Evolutionary conservation across 306 rosid genomes (phyloP).

Genomic region (Castanospermum australe): DNA sequence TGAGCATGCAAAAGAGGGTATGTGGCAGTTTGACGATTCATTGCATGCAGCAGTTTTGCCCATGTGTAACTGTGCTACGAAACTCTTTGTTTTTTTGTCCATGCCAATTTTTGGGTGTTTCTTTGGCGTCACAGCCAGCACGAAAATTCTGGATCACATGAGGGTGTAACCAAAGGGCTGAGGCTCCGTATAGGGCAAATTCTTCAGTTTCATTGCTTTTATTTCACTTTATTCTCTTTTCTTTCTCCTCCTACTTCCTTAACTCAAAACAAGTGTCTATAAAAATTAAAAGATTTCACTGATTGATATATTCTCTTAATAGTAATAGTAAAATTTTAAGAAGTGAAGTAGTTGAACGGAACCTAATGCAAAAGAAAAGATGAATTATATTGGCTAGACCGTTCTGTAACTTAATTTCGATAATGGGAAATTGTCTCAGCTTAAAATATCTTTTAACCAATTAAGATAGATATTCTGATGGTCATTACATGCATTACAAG

Average conservation of each 20-base stretch:
- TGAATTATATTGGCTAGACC: background rate
- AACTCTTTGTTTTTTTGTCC: background rate
- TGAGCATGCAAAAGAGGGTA: conserved; percentile 74
- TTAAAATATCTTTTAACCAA: background rate
- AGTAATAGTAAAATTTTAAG: background rate
- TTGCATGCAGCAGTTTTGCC: conserved; percentile 16
- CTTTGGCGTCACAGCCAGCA: background rate
- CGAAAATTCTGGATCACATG: background rate
- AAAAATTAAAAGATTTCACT: background rate
- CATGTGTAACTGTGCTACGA: background rate
- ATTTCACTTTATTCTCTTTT: background rate
- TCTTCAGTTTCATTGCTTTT: background rate
- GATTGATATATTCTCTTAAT: background rate
- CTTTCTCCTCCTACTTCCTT: background rate
- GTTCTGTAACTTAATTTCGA: background rate
- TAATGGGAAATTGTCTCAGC: background rate
- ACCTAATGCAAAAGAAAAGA: no score
- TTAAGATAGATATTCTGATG: background rate
- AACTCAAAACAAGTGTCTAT: background rate
- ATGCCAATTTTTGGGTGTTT: conserved; percentile 4
- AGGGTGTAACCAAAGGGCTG: background rate
- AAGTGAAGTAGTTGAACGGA: background rate
- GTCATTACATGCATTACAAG: background rate
- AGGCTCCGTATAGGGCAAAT: background rate
- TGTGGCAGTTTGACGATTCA: conserved; percentile 56